Conservation (phyloP, 129 eudicot genomes). For the Centella asiatica region DNA sequence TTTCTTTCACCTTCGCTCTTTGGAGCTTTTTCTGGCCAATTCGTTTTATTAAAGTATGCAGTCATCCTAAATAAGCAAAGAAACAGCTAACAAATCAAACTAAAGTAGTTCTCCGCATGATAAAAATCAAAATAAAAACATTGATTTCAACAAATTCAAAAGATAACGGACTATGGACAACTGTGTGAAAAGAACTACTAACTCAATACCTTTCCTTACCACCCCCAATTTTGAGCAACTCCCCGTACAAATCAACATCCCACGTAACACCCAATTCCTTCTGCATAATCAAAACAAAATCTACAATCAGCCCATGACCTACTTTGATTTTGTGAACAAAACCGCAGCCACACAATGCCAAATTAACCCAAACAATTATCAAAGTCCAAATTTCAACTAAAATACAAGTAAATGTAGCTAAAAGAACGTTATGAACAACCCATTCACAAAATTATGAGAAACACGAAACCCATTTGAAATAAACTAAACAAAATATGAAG, state of each 20-base stretch:
- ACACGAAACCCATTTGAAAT: background rate
- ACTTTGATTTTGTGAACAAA: background rate
- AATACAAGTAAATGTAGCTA: background rate
- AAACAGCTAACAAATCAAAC: background rate
- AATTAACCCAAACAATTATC: background rate
- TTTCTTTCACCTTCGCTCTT: constrained; percentile 77
- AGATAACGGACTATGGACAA: background rate
- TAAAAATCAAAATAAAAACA: background rate
- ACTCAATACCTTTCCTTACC: constrained; percentile 86
- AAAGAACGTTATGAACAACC: background rate
- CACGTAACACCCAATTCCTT: constrained; percentile 84
- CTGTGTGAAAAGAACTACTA: background rate
- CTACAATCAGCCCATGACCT: constrained; percentile 6
- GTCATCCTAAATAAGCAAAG: constrained; percentile 64
- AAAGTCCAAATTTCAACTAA: background rate
- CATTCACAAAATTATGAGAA: background rate
- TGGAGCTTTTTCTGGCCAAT: constrained; percentile 98
- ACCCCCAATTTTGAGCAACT: constrained; percentile 97
- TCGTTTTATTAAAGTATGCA: constrained; percentile 79
- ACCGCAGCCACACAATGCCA: background rate
- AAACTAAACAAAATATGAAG: background rate
- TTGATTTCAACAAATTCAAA: background rate
- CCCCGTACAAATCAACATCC: constrained; percentile 98
- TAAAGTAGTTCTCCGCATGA: background rate
- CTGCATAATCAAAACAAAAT: constrained; percentile 38